A percentile compares a stretch with the other conserved stretches of the same genome.
Evolutionary conservation across 768 basidiomycete genomes (phyloP).

Genomic region (Psilocybe subaeruginosa): DNA sequence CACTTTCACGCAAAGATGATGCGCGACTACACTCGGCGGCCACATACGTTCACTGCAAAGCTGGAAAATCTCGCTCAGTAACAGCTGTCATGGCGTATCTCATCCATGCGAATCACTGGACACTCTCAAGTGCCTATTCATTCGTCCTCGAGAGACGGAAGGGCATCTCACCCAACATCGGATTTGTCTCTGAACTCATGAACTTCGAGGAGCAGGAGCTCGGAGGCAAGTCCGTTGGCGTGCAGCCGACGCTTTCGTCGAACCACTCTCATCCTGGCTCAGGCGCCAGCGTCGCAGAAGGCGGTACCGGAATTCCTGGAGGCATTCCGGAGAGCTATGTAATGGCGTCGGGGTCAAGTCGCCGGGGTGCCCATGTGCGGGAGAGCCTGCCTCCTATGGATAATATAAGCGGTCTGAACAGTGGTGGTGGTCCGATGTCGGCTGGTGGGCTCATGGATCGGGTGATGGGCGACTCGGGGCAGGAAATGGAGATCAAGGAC

Average conservation of each 20-base stretch:
- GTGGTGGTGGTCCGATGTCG: slow-evolving; percentile 34
- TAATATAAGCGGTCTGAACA: slow-evolving; percentile 27
- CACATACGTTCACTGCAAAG: slow-evolving; percentile 96
- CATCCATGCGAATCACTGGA: slow-evolving; percentile 97
- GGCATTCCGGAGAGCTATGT: slow-evolving; percentile 23
- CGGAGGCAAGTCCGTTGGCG: slow-evolving; percentile 74
- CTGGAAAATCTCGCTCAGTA: slow-evolving; percentile 93
- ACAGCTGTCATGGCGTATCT: slow-evolving; percentile 98
- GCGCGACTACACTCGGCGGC: slow-evolving; percentile 87
- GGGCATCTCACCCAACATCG: slow-evolving; percentile 96
- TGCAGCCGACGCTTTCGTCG: slow-evolving; percentile 42
- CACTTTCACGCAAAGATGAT: slow-evolving; percentile 63
- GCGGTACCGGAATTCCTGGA: background rate
- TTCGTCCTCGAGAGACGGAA: slow-evolving; percentile 93
- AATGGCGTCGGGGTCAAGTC: slow-evolving; percentile 45
- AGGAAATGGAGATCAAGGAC: slow-evolving; percentile 92
- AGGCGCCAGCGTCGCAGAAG: slow-evolving; percentile 12
- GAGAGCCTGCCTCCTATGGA: slow-evolving; percentile 75
- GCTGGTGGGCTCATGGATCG: slow-evolving; percentile 41
- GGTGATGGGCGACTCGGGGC: slow-evolving; percentile 67
- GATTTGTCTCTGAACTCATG: slow-evolving; percentile 97
- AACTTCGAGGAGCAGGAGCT: slow-evolving; percentile 92
- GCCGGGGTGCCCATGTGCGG: slow-evolving; percentile 60
- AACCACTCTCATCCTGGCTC: slow-evolving; percentile 11
- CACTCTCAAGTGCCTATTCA: slow-evolving; percentile 85